Evolutionary conservation across 1,139 yeast species (phyloP).

Genomic region (Tardiomyces blankii): DNA sequence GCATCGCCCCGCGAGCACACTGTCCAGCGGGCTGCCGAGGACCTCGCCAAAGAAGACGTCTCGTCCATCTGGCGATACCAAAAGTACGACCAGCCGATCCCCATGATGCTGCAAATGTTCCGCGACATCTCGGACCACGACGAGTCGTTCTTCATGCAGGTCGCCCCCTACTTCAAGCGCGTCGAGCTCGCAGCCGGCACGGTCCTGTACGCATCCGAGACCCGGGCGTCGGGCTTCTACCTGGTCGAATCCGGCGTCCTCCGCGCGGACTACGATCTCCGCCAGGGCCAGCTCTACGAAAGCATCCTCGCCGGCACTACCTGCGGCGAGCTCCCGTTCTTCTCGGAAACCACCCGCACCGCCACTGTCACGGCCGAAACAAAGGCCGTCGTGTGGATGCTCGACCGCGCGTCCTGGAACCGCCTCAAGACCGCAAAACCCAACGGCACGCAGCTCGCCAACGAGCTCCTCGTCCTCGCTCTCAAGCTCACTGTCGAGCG

Average conservation of each 20-base stretch:
- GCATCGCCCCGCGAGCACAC: conserved; percentile 54
- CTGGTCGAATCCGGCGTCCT: conserved; percentile 70
- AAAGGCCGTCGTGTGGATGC: conserved; percentile 64
- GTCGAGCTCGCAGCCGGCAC: conserved; percentile 40
- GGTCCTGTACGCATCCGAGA: conserved; percentile 18
- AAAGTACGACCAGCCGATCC: conserved; percentile 46
- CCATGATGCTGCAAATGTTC: conserved; percentile 57
- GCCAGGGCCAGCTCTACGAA: conserved; percentile 52
- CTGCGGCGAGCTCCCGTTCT: conserved; percentile 62
- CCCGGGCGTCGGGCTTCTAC: conserved; percentile 39
- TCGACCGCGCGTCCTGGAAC: conserved; percentile 38
- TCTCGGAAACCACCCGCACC: conserved; percentile 32
- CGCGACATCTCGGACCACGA: conserved; percentile 53
- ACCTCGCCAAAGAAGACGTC: conserved; percentile 33
- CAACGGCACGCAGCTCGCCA: conserved; percentile 43
- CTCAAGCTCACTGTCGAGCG: conserved; percentile 61
- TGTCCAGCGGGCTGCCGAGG: conserved; percentile 51
- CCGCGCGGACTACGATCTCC: conserved; percentile 45
- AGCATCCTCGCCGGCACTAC: conserved; percentile 83
- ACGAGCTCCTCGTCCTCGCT: conserved; percentile 57
- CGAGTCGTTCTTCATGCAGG: conserved; percentile 52
- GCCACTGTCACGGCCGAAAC: conserved; percentile 34
- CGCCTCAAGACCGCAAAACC: conserved; percentile 30
- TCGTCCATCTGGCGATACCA: conserved; percentile 19
- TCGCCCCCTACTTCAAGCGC: conserved; percentile 42